Percentiles rank a stretch among this genome's conserved stretches.
phyloP scores from a whole-genome alignment of 108 stramenopile species.

The Nitzschia sp. region DNA sequence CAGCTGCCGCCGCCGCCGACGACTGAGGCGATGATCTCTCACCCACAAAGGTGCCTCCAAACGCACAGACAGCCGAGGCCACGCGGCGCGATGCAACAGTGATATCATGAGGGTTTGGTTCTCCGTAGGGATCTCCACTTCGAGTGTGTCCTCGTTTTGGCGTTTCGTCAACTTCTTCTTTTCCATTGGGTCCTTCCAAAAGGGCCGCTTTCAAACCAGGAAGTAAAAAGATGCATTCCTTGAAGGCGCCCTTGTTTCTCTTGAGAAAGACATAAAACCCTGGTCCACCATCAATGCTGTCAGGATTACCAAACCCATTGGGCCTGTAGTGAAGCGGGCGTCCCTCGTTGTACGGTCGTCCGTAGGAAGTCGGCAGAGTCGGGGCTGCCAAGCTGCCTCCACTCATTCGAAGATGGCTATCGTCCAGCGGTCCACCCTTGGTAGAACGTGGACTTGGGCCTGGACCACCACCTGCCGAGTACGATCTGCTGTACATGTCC shows the following conservation, averaged over 20 bases:
- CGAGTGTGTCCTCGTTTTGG: slow-evolving; percentile 31
- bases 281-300: slow-evolving; percentile 32
- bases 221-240: slow-evolving; percentile 60
- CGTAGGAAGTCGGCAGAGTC: slow-evolving; percentile 12
- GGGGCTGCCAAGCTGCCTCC: neutral
- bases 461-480: slow-evolving; percentile 31
- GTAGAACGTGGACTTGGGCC: slow-evolving; percentile 9
- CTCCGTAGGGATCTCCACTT: slow-evolving; percentile 13
- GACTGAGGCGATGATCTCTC: slow-evolving; percentile 12
- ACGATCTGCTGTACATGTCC: slow-evolving; percentile 37
- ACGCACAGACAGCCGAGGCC: slow-evolving; percentile 75
- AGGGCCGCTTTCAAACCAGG: slow-evolving; percentile 65
- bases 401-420: slow-evolving; percentile 34
- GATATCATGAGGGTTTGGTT: slow-evolving; percentile 41
- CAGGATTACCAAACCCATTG: neutral
- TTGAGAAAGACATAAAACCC: slow-evolving; percentile 43
- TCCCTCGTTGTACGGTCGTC: slow-evolving; percentile 4
- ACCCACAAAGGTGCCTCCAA: slow-evolving; percentile 56
- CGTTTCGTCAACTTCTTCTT: slow-evolving; percentile 19
- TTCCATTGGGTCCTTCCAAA: slow-evolving; percentile 16
- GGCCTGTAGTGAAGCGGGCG: neutral
- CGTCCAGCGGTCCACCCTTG: slow-evolving; percentile 35
- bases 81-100: slow-evolving; percentile 62
- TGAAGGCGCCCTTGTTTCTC: slow-evolving; percentile 60
- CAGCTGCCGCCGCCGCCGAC: no score